phyloP scores from a whole-genome alignment of 2,329 filamentous ascomycete species.

The Claviceps sp. region DNA sequence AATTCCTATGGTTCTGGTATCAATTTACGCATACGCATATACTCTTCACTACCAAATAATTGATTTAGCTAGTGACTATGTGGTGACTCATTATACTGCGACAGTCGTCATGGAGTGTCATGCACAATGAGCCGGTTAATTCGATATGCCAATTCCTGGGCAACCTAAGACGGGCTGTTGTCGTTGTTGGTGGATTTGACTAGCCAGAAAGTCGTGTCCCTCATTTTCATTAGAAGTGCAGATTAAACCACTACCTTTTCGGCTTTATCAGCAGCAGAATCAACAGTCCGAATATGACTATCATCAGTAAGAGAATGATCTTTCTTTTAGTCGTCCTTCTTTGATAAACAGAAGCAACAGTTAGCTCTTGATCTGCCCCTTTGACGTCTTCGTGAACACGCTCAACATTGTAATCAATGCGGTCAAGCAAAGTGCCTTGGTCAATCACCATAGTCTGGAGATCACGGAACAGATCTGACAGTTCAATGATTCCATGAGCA shows the following conservation, averaged over 20 bases:
- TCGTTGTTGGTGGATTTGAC: background rate
- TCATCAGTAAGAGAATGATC: conserved; percentile 74
- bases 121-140: background rate
- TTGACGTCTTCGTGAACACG: conserved; percentile 90
- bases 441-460: conserved; percentile 92
- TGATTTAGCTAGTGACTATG: too few relatives aligned
- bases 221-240: background rate
- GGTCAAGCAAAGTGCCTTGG: conserved; percentile 79
- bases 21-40: background rate
- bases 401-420: conserved; percentile 97
- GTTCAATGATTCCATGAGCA: conserved; percentile 91
- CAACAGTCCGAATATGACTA: conserved; percentile 76
- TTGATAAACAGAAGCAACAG: conserved; percentile 80
- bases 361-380: conserved; percentile 82
- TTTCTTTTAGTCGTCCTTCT: conserved; percentile 79
- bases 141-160: background rate
- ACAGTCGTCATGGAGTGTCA: background rate
- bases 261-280: conserved; percentile 75
- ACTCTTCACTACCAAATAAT: background rate
- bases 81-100: too few relatives aligned
- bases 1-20: background rate
- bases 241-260: conserved; percentile 31
- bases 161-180: background rate
- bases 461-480: conserved; percentile 93
- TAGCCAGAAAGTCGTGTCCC: background rate